A percentile compares a stretch with the other conserved stretches of the same genome.
These are phyloP conservation scores for Penicillium sclerotiorum DNA, from an alignment of 2,329 filamentous ascomycete species.

Conservation along the genomic window DNA sequence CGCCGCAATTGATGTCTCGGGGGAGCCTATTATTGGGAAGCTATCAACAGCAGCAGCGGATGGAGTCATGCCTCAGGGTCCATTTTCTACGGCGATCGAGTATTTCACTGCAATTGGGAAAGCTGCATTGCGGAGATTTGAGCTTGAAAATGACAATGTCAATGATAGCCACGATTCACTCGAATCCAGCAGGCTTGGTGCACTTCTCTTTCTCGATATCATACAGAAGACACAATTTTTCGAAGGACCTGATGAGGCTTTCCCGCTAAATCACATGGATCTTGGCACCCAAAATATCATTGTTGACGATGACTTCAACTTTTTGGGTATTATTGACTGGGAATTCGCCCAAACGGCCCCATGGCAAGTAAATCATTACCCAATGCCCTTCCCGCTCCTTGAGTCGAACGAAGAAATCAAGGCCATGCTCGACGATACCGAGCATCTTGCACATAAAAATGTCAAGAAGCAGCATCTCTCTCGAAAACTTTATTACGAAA, in stretches of 20 bases:
- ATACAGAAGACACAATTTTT: not conserved
- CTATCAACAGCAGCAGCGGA: not conserved
- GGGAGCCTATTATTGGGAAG: not conserved
- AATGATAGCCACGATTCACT: not conserved
- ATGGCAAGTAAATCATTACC: no score
- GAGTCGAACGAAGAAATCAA: no score
- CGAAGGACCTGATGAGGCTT: conserved; percentile 6
- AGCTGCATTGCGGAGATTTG: not conserved
- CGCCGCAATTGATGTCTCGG: not conserved
- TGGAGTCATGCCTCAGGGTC: not conserved
- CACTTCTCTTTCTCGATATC: not conserved
- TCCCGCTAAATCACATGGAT: not conserved
- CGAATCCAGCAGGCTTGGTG: not conserved
- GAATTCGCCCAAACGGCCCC: no score
- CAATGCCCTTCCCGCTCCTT: no score
- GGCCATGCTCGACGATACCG: no score
- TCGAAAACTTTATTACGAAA: no score
- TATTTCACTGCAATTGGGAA: not conserved
- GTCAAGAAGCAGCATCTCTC: no score
- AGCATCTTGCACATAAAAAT: no score
- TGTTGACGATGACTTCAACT: not conserved
- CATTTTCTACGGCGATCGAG: not conserved
- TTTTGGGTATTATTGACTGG: no score
- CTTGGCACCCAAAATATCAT: no score
- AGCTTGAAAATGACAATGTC: not conserved